phyloP scores from a whole-genome alignment of 1,284 basidiomycete species.

The Uromyces viciae-fabae region DNA sequence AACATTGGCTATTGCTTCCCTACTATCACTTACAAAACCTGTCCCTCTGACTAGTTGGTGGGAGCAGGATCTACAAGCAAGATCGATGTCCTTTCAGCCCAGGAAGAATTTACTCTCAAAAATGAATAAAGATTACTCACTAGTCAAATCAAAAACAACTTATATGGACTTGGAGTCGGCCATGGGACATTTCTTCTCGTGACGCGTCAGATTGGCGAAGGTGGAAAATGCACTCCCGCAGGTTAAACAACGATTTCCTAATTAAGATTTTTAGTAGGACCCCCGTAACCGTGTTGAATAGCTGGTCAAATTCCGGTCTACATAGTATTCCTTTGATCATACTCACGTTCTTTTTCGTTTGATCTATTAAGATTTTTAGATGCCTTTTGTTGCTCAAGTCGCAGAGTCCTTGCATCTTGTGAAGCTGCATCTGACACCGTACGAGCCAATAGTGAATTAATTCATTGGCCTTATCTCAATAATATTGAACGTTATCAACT shows the following conservation, averaged over 20 bases:
- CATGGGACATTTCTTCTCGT: slow-evolving; percentile 40
- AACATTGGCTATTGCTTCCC: too few species aligned
- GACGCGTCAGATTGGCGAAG: slow-evolving; percentile 44
- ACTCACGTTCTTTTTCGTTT: slow-evolving; percentile 25
- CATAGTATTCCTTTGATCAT: neutral
- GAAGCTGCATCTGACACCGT: neutral
- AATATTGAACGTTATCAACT: neutral
- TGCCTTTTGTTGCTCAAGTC: neutral
- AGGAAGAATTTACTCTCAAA: too few species aligned
- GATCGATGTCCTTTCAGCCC: too few species aligned
- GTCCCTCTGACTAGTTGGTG: too few species aligned
- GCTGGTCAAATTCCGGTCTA: neutral
- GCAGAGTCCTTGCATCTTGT: neutral
- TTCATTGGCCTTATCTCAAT: neutral
- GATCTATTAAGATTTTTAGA: neutral
- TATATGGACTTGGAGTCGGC: too few species aligned
- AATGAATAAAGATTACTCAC: too few species aligned
- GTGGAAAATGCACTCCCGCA: slow-evolving; percentile 45
- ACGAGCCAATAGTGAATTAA: neutral
- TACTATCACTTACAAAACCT: too few species aligned
- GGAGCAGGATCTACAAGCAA: too few species aligned
- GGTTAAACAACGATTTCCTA: slow-evolving; percentile 44
- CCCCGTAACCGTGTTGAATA: too few species aligned
- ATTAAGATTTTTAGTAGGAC: neutral
- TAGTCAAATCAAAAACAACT: too few species aligned